Evolutionary conservation across 139 green algal genomes (phyloP).

Genomic region (Coccomyxa sp.): DNA sequence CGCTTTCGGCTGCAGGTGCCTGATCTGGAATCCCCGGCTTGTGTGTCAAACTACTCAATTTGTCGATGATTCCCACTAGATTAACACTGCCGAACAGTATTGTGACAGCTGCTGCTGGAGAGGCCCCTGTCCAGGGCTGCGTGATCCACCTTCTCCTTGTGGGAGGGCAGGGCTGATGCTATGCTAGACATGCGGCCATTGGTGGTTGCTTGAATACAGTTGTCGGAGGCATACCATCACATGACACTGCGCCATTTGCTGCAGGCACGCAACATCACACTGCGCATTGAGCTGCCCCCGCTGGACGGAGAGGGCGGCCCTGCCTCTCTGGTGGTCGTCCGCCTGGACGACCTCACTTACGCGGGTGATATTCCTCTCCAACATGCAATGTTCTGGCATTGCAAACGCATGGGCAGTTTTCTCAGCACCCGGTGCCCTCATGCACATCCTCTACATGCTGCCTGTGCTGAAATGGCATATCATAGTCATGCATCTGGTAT

Average conservation of each 20-base stretch:
- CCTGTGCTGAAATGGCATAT: too few species aligned
- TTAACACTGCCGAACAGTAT: too few species aligned
- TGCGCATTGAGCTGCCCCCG: conserved; percentile 40
- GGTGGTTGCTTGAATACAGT: too few species aligned
- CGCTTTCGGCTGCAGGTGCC: conserved; percentile 31
- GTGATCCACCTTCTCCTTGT: not conserved
- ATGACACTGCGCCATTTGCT: too few species aligned
- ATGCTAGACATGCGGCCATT: too few species aligned
- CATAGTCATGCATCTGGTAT: not conserved
- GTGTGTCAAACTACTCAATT: too few species aligned
- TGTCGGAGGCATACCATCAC: too few species aligned
- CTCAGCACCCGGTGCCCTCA: too few species aligned
- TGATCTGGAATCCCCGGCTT: not conserved
- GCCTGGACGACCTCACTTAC: conserved; percentile 26
- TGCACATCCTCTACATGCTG: too few species aligned
- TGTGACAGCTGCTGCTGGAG: not conserved
- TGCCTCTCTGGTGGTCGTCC: conserved; percentile 30
- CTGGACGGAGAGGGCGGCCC: not conserved
- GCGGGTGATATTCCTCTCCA: conserved; percentile 13
- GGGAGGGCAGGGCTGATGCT: too few species aligned
- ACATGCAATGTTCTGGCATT: not conserved
- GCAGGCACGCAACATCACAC: conserved; percentile 2
- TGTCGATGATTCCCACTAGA: too few species aligned
- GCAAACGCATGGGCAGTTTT: not conserved
- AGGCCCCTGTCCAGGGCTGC: not conserved